Base-by-base conservation (phyloP, 148 eudicot species). In the Dianthus caryophyllus region DNA sequence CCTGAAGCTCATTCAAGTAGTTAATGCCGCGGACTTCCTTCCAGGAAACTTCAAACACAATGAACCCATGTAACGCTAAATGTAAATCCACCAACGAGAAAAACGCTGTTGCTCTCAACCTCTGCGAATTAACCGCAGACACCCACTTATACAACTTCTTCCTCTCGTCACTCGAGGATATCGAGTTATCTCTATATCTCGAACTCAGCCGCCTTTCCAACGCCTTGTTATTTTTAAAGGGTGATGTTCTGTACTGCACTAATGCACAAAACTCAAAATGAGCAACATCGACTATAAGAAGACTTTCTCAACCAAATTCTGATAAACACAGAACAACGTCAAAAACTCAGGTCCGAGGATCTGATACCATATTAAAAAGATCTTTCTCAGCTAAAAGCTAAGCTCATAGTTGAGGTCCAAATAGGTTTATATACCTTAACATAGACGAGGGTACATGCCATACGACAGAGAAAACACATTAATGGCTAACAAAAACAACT, bases 1-100 rank as follows among this genome's bases (percentile, higher is more conserved):
- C 99, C 93, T 90, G 99, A 81, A 94, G 99, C 78, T 86, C 90
- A 82, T 88, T 94, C 57, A 73, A 77, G 78, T 94, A 94, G 82
- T 90, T 90, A 44, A 94, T 81, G 30, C 99, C 99, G 17, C 96
- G 97, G 10, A 94, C 89, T 67, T 90, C 84, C 14, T 72, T 67
- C 96, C 96, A 94, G 51, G 70, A 75, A 73, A 90, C 93, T 79
- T 94, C 97, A 61, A 94, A 94, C 16, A 90, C 88, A 39, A 95
- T 90, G 71, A 90, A 88, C 16, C 99, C 99, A 77, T 82, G 88
- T 76, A 94, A 82, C 41, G 97, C 85, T 66, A 80, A 81, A 62
- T 82, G 90, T 77, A 95, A 66, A 71, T 86, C 87, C 71, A 83
- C 83, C 71, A 85, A 86, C 70, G 85, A 87, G 64, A 87, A 70